Conservation (phyloP, 352 stramenopile species). For the Achlya hypogyna region DNA sequence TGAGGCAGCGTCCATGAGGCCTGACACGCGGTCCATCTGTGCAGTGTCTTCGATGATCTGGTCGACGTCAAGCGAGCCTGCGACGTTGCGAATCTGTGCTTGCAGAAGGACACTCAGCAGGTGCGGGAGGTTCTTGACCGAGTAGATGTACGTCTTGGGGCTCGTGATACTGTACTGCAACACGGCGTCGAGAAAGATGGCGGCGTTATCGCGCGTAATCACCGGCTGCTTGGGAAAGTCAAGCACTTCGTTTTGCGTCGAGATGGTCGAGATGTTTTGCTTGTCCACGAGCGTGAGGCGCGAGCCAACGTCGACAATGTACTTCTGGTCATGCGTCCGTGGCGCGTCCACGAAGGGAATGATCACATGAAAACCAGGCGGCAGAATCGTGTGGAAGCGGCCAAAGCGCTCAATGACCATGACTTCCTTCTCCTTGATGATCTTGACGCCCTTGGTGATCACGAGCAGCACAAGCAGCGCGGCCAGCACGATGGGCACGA, state of each 20-base stretch:
- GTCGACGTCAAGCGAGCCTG: slow-evolving; percentile 30
- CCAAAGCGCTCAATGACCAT: slow-evolving; percentile 30
- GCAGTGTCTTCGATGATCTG: slow-evolving; percentile 35
- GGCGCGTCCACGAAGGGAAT: slow-evolving; percentile 28
- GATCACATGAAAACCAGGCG: slow-evolving; percentile 26
- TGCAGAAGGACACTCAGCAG: slow-evolving; percentile 28
- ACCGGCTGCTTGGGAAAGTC: slow-evolving; percentile 29
- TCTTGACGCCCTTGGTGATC: slow-evolving; percentile 18
- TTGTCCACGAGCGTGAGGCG: slow-evolving; percentile 21
- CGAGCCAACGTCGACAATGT: slow-evolving; percentile 7
- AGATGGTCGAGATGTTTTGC: slow-evolving; percentile 22
- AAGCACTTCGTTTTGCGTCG: slow-evolving; percentile 30
- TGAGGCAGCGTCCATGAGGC: slow-evolving; percentile 23
- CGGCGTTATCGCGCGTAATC: slow-evolving; percentile 33
- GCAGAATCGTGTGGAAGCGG: slow-evolving; percentile 21
- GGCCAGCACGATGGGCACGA: slow-evolving; percentile 16
- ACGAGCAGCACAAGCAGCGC: slow-evolving; percentile 19
- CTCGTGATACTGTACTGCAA: slow-evolving; percentile 28
- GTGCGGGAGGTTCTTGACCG: slow-evolving; percentile 29
- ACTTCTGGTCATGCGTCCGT: slow-evolving; percentile 17
- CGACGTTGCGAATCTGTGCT: slow-evolving; percentile 30
- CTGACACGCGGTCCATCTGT: slow-evolving; percentile 27
- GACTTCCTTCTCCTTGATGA: slow-evolving; percentile 28
- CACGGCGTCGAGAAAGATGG: slow-evolving; percentile 28
- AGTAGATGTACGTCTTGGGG: slow-evolving; percentile 32